Percentiles rank a stretch among this genome's conserved stretches.
Evolutionary conservation across 257 asterid genomes (phyloP).

Genomic region (Voacanga thouarsii): DNA sequence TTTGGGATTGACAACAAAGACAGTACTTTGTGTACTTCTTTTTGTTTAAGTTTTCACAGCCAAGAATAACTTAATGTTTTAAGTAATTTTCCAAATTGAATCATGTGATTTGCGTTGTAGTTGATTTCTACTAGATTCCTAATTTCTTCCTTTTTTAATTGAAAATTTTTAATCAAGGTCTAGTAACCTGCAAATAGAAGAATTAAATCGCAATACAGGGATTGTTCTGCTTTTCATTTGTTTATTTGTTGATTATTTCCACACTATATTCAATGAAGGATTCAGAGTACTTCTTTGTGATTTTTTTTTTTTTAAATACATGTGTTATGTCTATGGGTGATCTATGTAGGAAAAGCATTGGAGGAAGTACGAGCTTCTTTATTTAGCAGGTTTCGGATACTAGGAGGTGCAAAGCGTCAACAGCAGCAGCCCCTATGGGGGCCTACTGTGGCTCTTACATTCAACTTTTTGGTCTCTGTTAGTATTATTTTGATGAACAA

Average conservation of each 20-base stretch:
- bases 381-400: conserved; percentile 56
- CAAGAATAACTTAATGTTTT: background rate
- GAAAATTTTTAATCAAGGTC: no score
- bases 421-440: conserved; percentile 65
- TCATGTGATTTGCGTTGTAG: background rate
- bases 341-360: conserved; percentile 67
- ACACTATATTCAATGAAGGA: background rate
- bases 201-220: background rate
- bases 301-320: background rate
- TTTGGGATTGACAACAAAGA: background rate
- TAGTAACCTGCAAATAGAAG: background rate
- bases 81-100: background rate
- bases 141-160: background rate
- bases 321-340: background rate
- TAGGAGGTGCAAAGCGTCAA: conserved; percentile 68
- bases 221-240: background rate
- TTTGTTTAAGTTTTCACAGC: background rate
- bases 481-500: conserved; percentile 92
- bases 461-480: conserved; percentile 86
- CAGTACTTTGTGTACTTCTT: background rate
- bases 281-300: background rate
- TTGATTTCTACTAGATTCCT: background rate
- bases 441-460: conserved; percentile 81
- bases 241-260: background rate
- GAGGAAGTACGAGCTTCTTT: conserved; percentile 82